These are phyloP conservation scores for Entomortierella lignicola DNA, from an alignment of 192 early-diverging fungal species.

Conservation along the genomic window DNA sequence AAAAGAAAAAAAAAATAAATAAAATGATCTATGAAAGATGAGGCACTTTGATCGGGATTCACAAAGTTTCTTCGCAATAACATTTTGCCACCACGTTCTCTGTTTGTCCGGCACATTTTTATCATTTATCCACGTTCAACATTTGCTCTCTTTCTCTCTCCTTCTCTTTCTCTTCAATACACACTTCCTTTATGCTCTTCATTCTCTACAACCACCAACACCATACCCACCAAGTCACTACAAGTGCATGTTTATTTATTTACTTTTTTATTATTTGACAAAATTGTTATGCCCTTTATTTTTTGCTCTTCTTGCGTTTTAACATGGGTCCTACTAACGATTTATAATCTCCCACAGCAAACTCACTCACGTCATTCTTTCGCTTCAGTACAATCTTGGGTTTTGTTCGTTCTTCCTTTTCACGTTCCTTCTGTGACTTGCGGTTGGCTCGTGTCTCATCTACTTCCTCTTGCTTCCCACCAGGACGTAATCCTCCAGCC, in stretches of 20 bases:
- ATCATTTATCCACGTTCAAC: not conserved
- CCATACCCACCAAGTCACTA: too few relatives aligned
- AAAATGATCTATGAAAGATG: too few relatives aligned
- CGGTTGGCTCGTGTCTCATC: slow-evolving; percentile 29
- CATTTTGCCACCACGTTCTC: not conserved
- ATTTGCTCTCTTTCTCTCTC: slow-evolving; percentile 1
- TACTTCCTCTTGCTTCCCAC: slow-evolving; percentile 20
- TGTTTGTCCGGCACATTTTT: not conserved
- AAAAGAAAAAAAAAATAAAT: too few relatives aligned
- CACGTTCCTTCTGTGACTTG: slow-evolving; percentile 44
- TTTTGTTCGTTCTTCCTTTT: slow-evolving; percentile 38
- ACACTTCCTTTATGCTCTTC: slow-evolving; percentile 10
- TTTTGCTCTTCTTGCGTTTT: slow-evolving; percentile 49
- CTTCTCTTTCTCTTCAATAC: not conserved
- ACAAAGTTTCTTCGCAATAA: not conserved
- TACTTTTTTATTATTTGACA: not conserved
- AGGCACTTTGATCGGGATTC: too few relatives aligned
- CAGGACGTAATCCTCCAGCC: not conserved
- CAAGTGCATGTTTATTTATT: not conserved
- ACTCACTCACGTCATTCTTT: slow-evolving; percentile 55
- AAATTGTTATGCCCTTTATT: not conserved
- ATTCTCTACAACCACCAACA: slow-evolving; percentile 20
- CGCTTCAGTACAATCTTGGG: slow-evolving; percentile 51
- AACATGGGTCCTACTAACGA: slow-evolving; percentile 49
- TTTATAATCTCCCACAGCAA: slow-evolving; percentile 53